phyloP scores from a whole-genome alignment of 495 filamentous ascomycete genomes.

The Parachaetomium inaequale region DNA sequence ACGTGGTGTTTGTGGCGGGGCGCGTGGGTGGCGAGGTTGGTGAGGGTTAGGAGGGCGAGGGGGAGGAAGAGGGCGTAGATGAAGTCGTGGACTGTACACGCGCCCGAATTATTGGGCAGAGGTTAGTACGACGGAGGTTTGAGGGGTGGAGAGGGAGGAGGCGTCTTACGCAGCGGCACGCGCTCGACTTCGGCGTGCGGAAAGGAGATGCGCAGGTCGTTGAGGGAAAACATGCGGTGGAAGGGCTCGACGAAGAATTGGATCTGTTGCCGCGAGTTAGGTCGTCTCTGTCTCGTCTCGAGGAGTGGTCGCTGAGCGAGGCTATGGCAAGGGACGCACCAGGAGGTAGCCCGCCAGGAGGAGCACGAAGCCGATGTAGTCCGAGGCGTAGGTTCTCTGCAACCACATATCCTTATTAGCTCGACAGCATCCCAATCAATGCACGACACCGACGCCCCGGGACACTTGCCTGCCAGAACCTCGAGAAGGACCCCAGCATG shows the following conservation, averaged over 20 bases:
- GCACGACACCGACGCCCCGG: not conserved
- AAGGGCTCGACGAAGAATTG: constrained; percentile 76
- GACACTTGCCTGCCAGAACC: constrained; percentile 48
- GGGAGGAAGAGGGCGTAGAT: constrained; percentile 72
- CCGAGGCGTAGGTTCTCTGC: constrained; percentile 76
- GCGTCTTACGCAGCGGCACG: constrained; percentile 66
- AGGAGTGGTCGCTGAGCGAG: not conserved
- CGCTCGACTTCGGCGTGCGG: constrained; percentile 83
- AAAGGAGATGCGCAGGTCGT: constrained; percentile 77
- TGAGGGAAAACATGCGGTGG: constrained; percentile 79
- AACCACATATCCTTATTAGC: not conserved
- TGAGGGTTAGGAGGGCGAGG: constrained; percentile 58
- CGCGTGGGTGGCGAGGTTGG: constrained; percentile 58
- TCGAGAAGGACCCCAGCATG: constrained; percentile 39
- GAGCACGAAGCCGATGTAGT: constrained; percentile 75
- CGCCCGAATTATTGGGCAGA: not conserved
- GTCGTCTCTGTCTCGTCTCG: not conserved
- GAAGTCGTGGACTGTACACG: constrained; percentile 62
- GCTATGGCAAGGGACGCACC: constrained; percentile 38
- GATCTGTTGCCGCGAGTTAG: constrained; percentile 44
- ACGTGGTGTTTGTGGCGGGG: constrained; percentile 79
- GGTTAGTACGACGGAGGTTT: not conserved
- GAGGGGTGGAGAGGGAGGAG: not conserved
- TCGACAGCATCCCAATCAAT: not conserved
- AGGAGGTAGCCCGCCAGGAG: constrained; percentile 64